phyloP scores from a whole-genome alignment of 2,329 filamentous ascomycete genomes.

The Calonectria pauciramosa region DNA sequence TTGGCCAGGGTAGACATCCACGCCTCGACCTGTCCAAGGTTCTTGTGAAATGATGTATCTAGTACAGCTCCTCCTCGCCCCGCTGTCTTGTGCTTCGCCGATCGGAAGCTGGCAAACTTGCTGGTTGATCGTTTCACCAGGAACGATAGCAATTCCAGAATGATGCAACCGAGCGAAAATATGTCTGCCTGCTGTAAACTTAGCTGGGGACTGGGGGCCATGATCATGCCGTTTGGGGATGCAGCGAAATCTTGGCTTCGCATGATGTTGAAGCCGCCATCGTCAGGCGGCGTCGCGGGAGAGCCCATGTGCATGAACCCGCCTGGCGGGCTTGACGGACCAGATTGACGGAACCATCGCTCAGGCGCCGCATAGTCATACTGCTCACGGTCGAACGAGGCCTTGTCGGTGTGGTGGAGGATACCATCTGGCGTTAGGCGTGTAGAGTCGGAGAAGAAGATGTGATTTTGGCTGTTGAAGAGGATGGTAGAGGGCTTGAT shows the following conservation, averaged over 20 bases:
- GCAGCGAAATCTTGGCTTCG: constrained; percentile 44
- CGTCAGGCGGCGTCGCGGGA: constrained; percentile 52
- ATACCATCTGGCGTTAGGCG: constrained; percentile 60
- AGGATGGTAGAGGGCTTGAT: constrained; percentile 80
- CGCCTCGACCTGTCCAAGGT: constrained; percentile 75
- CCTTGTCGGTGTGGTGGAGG: constrained; percentile 58
- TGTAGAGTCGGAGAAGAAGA: constrained; percentile 76
- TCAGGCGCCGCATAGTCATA: constrained; percentile 84
- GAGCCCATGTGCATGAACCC: constrained; percentile 47
- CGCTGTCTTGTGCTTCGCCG: constrained; percentile 72
- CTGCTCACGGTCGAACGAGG: constrained; percentile 73
- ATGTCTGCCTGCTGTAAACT: constrained; percentile 75
- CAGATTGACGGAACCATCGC: constrained; percentile 63
- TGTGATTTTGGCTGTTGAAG: constrained; percentile 74
- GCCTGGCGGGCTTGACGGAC: constrained; percentile 52
- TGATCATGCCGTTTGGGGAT: constrained; percentile 50
- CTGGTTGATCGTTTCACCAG: constrained; percentile 76
- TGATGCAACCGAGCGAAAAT: constrained; percentile 80
- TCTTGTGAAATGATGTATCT: constrained; percentile 81
- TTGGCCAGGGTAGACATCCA: constrained; percentile 76
- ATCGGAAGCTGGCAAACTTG: constrained; percentile 76
- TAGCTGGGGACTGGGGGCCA: constrained; percentile 58
- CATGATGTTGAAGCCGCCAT: constrained; percentile 53
- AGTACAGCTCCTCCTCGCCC: constrained; percentile 72
- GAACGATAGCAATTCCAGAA: constrained; percentile 79